A percentile compares a stretch with the other conserved stretches of the same genome.
Evolutionary conservation across 345 rosid genomes (phyloP).

Genomic region (Syzygium oleosum): DNA sequence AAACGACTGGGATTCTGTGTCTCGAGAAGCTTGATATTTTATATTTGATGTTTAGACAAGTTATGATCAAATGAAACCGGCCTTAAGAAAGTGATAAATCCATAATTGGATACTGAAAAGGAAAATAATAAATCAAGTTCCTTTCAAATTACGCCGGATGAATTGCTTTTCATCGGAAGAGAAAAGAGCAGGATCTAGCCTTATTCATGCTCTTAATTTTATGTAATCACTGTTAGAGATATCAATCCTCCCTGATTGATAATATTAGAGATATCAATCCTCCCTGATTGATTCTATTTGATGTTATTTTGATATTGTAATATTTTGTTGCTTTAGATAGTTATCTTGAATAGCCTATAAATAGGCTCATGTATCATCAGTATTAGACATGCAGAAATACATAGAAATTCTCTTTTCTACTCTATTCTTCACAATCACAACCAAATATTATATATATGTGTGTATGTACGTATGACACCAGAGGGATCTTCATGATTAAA

Average conservation of each 20-base stretch:
- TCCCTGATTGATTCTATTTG: no score
- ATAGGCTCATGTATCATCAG: no score
- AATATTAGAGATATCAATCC: no score
- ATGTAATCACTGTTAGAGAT: no score
- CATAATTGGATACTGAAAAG: background rate
- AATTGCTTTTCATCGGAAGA: background rate
- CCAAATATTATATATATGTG: background rate
- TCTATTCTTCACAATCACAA: no score
- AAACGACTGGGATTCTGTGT: background rate
- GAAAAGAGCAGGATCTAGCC: background rate
- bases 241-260: no score
- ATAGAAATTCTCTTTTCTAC: no score
- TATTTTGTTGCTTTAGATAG: no score
- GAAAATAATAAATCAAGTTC: background rate
- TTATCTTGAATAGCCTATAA: no score
- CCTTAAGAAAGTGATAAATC: background rate
- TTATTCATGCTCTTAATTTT: background rate
- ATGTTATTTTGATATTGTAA: no score
- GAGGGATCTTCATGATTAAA: background rate
- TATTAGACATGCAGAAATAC: no score
- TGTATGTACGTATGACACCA: background rate
- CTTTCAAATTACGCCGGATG: background rate
- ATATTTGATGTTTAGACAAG: background rate
- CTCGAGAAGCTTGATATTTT: background rate
- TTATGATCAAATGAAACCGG: background rate